Conservation (phyloP, 441 rosid species). For the Populus hybrid region DNA sequence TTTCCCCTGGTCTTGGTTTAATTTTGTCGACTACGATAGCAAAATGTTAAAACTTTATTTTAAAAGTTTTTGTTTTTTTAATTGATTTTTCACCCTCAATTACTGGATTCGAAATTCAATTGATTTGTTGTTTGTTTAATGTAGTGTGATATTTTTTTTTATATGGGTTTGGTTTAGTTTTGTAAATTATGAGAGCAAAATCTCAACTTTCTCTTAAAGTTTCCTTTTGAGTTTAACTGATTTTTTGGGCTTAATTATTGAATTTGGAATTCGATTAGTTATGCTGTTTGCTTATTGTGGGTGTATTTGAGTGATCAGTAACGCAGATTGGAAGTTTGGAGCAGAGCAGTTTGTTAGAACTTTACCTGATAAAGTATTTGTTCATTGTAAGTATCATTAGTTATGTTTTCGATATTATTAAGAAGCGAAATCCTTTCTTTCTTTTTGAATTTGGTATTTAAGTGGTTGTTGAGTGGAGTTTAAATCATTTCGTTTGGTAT, state of each 20-base stretch:
- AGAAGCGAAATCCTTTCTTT: not conserved
- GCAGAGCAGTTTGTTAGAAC: slow-evolving; percentile 76
- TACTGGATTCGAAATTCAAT: not conserved
- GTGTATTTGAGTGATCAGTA: slow-evolving; percentile 38
- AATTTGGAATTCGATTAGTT: not conserved
- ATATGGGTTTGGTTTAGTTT: not conserved
- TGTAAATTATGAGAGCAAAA: not conserved
- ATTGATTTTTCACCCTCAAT: not conserved
- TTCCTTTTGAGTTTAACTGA: not conserved
- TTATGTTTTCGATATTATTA: not conserved
- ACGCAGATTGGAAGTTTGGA: slow-evolving; percentile 87
- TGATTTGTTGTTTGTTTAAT: not conserved
- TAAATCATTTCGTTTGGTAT: not conserved
- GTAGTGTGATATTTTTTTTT: not conserved
- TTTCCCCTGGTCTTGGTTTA: not conserved
- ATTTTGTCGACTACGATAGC: not conserved
- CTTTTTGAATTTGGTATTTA: not conserved
- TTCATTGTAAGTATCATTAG: slow-evolving; percentile 60
- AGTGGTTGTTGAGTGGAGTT: not conserved
- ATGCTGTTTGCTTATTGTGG: not conserved
- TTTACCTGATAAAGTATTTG: slow-evolving; percentile 75
- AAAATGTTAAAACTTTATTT: not conserved
- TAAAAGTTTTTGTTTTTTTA: not conserved
- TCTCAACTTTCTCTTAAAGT: not conserved
- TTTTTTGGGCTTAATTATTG: not conserved